Conservation (phyloP, 179 eudicot genomes). For the Drosera spatulata region DNA sequence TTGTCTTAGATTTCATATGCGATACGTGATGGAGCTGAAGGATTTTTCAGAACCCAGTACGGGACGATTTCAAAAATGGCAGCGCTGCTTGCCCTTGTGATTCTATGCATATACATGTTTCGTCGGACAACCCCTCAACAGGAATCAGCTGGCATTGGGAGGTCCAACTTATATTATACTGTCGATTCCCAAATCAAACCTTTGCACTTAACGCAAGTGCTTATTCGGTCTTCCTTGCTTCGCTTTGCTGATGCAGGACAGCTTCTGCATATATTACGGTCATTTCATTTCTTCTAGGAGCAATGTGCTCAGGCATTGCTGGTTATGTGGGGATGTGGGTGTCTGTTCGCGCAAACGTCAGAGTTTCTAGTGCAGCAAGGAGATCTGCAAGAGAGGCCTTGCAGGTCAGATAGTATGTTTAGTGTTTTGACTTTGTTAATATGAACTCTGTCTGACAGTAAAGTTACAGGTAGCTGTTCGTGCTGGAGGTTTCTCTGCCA, state of each 20-base stretch:
- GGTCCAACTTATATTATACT: conserved; percentile 26
- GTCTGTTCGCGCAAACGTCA: conserved; percentile 95
- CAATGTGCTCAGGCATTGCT: conserved; percentile 90
- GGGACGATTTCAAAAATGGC: conserved; percentile 99
- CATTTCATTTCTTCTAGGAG: conserved; percentile 85
- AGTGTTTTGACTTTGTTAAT: conserved; percentile 1
- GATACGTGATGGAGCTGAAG: conserved; percentile 99
- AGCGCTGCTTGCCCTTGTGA: conserved; percentile 62
- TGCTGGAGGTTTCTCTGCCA: conserved; percentile 96
- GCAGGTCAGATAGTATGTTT: conserved; percentile 42
- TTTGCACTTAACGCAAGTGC: conserved; percentile 5
- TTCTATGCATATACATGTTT: conserved; percentile 74
- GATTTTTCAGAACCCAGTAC: conserved; percentile 91
- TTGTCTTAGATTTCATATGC: conserved; percentile 88
- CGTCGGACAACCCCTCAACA: conserved; percentile 84
- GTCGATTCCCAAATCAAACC: background rate
- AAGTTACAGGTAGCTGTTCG: conserved; percentile 80
- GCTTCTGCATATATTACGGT: conserved; percentile 86
- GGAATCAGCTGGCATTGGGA: conserved; percentile 87
- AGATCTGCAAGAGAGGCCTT: conserved; percentile 97
- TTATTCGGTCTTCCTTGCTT: background rate
- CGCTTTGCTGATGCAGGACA: conserved; percentile 46
- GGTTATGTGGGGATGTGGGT: conserved; percentile 99
- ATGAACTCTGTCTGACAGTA: background rate
- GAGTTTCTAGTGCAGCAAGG: conserved; percentile 97